Evolutionary conservation across 495 filamentous ascomycete genomes (phyloP), one percentile per base, ranked within the genome.

Genomic region (Hypomontagnella submonticulosa): DNA sequence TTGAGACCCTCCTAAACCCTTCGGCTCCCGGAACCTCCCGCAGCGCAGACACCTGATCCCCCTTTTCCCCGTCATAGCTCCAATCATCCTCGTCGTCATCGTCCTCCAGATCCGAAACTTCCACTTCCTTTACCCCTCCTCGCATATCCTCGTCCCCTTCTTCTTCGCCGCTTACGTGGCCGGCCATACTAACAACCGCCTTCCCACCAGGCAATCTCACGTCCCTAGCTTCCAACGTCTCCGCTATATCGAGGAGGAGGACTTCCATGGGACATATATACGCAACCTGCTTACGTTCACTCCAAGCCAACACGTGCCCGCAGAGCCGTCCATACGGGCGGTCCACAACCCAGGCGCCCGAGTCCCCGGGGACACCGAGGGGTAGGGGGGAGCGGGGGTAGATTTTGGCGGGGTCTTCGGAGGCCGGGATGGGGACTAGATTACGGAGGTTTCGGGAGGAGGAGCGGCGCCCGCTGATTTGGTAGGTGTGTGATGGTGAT

Each of bases 231-330:
- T 82, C 84, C 4, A 98, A 80, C 0, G 88, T 90, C 41, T 87
- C 86, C 15, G 87, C 86, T 59, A 98, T 97, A 70, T 98, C 94
- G 36, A 88, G 83, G 12, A 97, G 81, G 15, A 96, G 77, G 4
- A 97, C 84, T 52, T 98, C 91, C 94, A 98, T 98, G 2, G 94
- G 94, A 57, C 90, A 90, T 62, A 98, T 93, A 77, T 95, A 97
- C 7, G 91, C 91, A 32, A 89, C 87, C 62, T 85, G 82, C 68
- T 85, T 92, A 58, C 85, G 85, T 50, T 86, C 84, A 53, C 87
- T 92, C 86, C 89, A 96, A 7, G 94, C 94, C 9, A 97, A 81
- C 11, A 98, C 90, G 65, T 97, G 93, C 12, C 93, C 94, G 72
- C 90, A 93, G 4, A 97, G 88, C 27, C 85, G 85, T n/a, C 92